Evolutionary conservation across 345 rosid species (phyloP), one percentile per base, ranked within the genome.

Genomic region (Xanthoceras sorbifolium): DNA sequence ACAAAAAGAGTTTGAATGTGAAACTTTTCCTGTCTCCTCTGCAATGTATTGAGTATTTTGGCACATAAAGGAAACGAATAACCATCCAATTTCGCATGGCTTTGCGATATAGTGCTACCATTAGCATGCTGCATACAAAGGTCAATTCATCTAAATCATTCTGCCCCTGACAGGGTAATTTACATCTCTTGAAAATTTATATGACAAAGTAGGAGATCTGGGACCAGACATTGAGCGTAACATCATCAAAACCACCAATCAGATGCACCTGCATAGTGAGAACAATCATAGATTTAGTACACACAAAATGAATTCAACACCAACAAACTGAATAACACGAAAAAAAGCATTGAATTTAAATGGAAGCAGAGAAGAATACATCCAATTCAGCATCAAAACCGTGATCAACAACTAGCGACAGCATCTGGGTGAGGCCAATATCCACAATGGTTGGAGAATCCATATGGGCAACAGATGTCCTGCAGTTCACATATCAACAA

Each of bases 391-490:
- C 79, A 40, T 85, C 87, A 50, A 28, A 64, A 25, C 76, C 68
- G 8, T 77, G 76, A 68, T 83, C 84, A 55, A 79, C 82, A 85
- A 87, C 69, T 44, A 76, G 78, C 20, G 90, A 81, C 69, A 94
- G 77, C 93, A 94, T 94, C 84, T 93, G 98, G 75, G 60, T 67
- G 25, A 93, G 72, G 80, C 97, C 98, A 77, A 26, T 54, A 71
- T 90, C 93, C 64, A 94, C 97, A 79, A 85, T 63, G 31, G 67
- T 7, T 8, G 92, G 87, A 54, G 91, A 87, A 85, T 94, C 98
- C 86, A 94, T 74, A 59, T 94, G 98, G n/a, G 97, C 89, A 80
- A 93, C 79, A 55, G 98, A 93, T 38, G 90, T 93, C 87, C 98
- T 94, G 90, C 84, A 77, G 74, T 48, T 52, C 76, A 73, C 25